Evolutionary conservation across 495 filamentous ascomycete genomes (phyloP).

Genomic region (Penicillium macrosclerotiorum): DNA sequence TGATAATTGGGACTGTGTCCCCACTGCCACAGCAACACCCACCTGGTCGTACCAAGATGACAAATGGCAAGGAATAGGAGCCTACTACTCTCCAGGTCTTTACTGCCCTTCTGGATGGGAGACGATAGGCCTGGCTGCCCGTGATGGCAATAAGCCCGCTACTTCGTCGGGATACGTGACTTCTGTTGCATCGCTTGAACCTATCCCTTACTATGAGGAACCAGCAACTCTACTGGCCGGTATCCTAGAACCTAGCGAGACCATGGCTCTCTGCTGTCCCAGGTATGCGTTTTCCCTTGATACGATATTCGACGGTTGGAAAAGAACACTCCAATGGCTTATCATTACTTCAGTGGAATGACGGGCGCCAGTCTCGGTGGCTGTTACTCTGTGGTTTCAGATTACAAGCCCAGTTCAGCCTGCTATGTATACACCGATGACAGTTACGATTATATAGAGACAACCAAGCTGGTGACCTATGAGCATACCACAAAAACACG

Average conservation of each 20-base stretch:
- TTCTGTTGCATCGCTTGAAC: not conserved
- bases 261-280: conserved; percentile 5
- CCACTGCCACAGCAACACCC: not conserved
- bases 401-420: not conserved
- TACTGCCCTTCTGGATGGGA: conserved; percentile 11
- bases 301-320: not conserved
- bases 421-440: not conserved
- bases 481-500: not conserved
- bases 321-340: too few species aligned
- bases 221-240: not conserved
- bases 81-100: conserved; percentile 12
- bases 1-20: conserved; percentile 1
- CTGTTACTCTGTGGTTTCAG: conserved; percentile 1
- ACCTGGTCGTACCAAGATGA: not conserved
- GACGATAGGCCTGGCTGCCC: conserved; percentile 8
- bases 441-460: not conserved
- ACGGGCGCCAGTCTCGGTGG: not conserved
- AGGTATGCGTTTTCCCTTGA: too few species aligned
- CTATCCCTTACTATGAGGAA: not conserved
- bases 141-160: not conserved
- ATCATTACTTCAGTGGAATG: not conserved
- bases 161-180: conserved; percentile 5
- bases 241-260: not conserved
- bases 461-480: not conserved
- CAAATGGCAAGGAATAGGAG: not conserved